phyloP scores from a whole-genome alignment of 2,329 filamentous ascomycete genomes.

The Ceratocystis lukuohia region DNA sequence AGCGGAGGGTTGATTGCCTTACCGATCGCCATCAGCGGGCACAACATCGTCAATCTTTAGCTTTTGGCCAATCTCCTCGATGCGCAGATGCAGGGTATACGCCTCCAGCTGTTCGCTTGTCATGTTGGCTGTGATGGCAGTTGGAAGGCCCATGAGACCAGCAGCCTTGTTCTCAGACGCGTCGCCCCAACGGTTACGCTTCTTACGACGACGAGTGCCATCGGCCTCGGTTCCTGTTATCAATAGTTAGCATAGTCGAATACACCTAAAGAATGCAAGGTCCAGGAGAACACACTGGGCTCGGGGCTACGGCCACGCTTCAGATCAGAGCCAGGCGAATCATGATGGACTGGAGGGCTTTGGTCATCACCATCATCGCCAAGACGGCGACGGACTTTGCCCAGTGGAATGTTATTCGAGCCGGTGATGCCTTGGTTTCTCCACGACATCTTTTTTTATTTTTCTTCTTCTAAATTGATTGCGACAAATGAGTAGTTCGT shows the following conservation, averaged over 20 bases:
- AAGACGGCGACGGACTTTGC: conserved; percentile 68
- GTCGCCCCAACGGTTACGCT: conserved; percentile 97
- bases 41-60: conserved; percentile 98
- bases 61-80: conserved; percentile 99
- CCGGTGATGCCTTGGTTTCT: conserved; percentile 77
- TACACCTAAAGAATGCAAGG: neutral
- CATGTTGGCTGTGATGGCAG: conserved; percentile 94
- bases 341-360: conserved; percentile 6
- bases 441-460: conserved; percentile 44
- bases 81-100: conserved; percentile 89
- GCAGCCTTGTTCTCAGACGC: conserved; percentile 97
- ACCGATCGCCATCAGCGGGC: conserved; percentile 91
- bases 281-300: conserved; percentile 44
- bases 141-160: conserved; percentile 91
- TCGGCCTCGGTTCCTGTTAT: conserved; percentile 44
- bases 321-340: conserved; percentile 31
- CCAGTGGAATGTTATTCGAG: conserved; percentile 94
- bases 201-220: conserved; percentile 81
- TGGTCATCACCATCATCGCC: conserved; percentile 35
- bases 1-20: conserved; percentile 26
- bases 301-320: conserved; percentile 93
- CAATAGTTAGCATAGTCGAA: neutral
- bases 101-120: conserved; percentile 96
- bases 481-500: neutral
- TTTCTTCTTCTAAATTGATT: no score